Base-by-base conservation (phyloP, 768 basidiomycete genomes). In the Mycena rosella region DNA sequence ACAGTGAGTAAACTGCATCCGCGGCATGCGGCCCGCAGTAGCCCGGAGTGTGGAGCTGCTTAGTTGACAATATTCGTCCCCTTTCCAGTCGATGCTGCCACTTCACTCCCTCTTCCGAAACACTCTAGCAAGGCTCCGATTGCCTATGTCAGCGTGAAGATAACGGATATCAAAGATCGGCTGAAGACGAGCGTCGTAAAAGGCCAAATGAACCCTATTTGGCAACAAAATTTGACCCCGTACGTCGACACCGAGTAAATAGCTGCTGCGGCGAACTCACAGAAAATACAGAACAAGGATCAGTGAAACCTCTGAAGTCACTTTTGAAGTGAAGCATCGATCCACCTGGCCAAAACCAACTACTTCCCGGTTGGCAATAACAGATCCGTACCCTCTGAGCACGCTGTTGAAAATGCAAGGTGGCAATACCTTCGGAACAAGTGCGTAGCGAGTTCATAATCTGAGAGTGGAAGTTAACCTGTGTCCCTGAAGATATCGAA, bases 361-460 rank as follows among this genome's bases (percentile, higher is more conserved):
- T 9, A 58, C 67, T 6, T 58, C 61, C 17, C 57, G 51, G 34
- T 30, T 68, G 2, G 67, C 67, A 13, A 49, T 63, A 20, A 68
- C 67, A 2, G 62, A 64, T n/a, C 36, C 67, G 5, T 68, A 68
- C 34, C 62, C 67, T 24, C 27, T 68, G 52, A 63, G 67, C 52
- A 63, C 62, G 11, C 67, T 68, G n/a, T 27, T 68, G 18, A 32
- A 68, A 30, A 63, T 68, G 67, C 67, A 68, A 30, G 67, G 67
- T 2, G 67, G 67, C 5, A 68, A 68, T 32, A 60, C 57, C 22
- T 68, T 68, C 38, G 42, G 47, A 15, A 68, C 67, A 17, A 68
- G 67, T 68, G 51, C 58, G 67, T 64, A 26, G n/a, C 14, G 15
- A 52, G 13, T 17, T 32, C 26, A 55, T 55, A 34, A 32, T 27